Evolutionary conservation across 129 eudicot genomes (phyloP).

Genomic region (Ambrosia trifida): DNA sequence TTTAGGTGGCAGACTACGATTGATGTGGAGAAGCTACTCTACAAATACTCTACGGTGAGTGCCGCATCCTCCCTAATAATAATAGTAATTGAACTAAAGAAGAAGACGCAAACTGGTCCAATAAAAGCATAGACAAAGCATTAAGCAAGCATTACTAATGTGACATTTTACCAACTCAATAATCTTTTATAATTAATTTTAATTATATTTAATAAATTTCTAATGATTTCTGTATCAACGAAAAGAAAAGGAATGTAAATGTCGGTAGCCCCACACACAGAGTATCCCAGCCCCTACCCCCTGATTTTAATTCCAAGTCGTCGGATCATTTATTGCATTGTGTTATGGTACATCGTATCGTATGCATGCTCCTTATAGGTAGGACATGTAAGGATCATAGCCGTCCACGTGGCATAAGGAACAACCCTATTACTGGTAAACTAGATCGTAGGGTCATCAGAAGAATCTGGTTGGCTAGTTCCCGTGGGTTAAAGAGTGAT

Average conservation of each 20-base stretch:
- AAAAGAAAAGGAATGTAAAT: constrained; percentile 1
- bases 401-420: constrained; percentile 32
- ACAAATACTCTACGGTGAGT: no score
- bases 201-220: not conserved
- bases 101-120: not conserved
- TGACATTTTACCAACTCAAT: constrained; percentile 12
- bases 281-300: constrained; percentile 10
- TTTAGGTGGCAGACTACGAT: no score
- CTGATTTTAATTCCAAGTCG: constrained; percentile 2
- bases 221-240: not conserved
- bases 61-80: no score
- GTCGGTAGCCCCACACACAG: constrained; percentile 14
- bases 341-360: not conserved
- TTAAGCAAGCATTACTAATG: not conserved
- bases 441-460: constrained; percentile 29
- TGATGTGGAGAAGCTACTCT: no score
- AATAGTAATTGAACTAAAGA: not conserved
- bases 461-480: constrained; percentile 35
- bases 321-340: constrained; percentile 17
- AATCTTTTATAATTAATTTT: not conserved
- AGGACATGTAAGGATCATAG: constrained; percentile 17
- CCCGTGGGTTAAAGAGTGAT: not conserved
- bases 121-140: not conserved
- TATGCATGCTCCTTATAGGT: constrained; percentile 2
- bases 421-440: constrained; percentile 28